These are phyloP conservation scores for Wickerhamomyces alni DNA, from an alignment of 805 yeast species.

Conservation along the genomic window DNA sequence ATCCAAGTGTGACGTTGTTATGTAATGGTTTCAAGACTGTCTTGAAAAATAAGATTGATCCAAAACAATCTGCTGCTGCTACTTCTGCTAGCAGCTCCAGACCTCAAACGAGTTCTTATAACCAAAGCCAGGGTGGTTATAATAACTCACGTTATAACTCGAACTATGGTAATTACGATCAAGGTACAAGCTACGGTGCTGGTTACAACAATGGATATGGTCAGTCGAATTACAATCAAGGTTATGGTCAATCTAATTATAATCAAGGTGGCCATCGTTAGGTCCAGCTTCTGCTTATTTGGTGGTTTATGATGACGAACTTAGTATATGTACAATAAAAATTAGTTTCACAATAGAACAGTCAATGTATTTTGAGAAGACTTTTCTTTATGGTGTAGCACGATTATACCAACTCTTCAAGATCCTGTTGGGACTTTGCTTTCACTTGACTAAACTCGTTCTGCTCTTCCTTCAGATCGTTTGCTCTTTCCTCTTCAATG, in stretches of 20 bases:
- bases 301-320: background rate
- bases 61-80: background rate
- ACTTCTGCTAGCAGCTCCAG: background rate
- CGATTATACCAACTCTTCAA: conserved; percentile 18
- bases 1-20: conserved; percentile 82
- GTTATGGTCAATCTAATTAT: background rate
- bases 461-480: conserved; percentile 11
- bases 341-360: no score
- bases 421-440: conserved; percentile 12
- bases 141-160: no score
- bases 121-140: conserved; percentile 1
- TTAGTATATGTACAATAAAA: background rate
- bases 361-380: background rate
- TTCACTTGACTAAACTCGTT: conserved; percentile 9
- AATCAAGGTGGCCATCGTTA: no score
- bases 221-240: background rate
- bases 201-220: conserved; percentile 1
- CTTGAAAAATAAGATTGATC: conserved; percentile 22
- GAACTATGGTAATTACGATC: no score
- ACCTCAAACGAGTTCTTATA: background rate
- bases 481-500: conserved; percentile 14
- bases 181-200: background rate
- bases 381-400: background rate
- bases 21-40: conserved; percentile 92
- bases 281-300: no score